Conservation (phyloP, 192 early-diverging fungal species). For the Geranomyces michiganensis region DNA sequence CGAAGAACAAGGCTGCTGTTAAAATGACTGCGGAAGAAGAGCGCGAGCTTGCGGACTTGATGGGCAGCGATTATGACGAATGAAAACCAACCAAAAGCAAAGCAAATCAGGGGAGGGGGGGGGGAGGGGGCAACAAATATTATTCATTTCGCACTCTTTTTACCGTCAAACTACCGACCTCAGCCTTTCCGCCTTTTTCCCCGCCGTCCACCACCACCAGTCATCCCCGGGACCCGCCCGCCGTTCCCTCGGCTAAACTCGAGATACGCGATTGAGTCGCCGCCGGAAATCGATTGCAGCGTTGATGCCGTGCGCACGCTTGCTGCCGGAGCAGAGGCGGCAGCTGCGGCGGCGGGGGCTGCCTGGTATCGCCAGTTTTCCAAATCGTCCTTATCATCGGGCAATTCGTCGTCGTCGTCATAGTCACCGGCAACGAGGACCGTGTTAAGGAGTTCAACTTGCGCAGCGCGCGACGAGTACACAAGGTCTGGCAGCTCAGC, state of each 20-base stretch:
- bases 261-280: slow-evolving; percentile 92
- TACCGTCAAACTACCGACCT: too few species aligned
- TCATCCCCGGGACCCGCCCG: too few species aligned
- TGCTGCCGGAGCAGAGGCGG: not conserved
- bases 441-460: slow-evolving; percentile 82
- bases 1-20: not conserved
- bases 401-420: slow-evolving; percentile 66
- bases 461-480: slow-evolving; percentile 70
- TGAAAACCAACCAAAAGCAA: too few species aligned
- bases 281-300: slow-evolving; percentile 84
- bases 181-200: too few species aligned
- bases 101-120: too few species aligned
- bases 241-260: slow-evolving; percentile 53
- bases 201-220: too few species aligned
- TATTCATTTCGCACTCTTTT: too few species aligned
- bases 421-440: slow-evolving; percentile 67
- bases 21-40: slow-evolving; percentile 11
- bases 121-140: too few species aligned
- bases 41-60: slow-evolving; percentile 8
- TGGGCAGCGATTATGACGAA: slow-evolving; percentile 1
- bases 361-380: slow-evolving; percentile 39
- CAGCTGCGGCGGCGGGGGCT: not conserved
- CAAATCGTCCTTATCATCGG: slow-evolving; percentile 59
- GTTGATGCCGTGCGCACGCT: slow-evolving; percentile 52
- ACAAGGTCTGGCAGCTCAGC: slow-evolving; percentile 76